These are phyloP conservation scores for Monosporozyma yasuniensis DNA, from an alignment of 805 yeast species.

Conservation along the genomic window DNA sequence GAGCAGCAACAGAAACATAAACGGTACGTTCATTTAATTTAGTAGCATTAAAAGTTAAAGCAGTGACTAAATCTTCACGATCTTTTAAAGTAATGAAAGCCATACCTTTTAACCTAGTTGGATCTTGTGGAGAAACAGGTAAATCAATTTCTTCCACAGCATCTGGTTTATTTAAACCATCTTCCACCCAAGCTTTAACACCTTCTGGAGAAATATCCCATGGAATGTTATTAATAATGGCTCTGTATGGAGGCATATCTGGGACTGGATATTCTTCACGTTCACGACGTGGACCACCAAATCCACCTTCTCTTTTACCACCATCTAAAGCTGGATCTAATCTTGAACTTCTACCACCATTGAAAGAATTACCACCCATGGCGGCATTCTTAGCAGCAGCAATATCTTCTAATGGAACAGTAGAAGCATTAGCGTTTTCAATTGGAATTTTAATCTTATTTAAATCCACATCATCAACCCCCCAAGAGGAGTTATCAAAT, in stretches of 20 bases:
- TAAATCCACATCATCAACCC: conserved; percentile 74
- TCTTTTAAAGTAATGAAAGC: conserved; percentile 81
- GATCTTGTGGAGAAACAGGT: conserved; percentile 55
- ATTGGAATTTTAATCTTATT: conserved; percentile 49
- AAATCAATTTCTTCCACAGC: conserved; percentile 57
- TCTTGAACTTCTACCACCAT: conserved; percentile 20
- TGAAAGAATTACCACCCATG: conserved; percentile 11
- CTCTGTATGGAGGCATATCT: conserved; percentile 83
- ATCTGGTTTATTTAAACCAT: conserved; percentile 41
- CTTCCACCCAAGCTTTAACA: conserved; percentile 52
- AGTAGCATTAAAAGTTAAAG: conserved; percentile 62
- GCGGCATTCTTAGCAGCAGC: conserved; percentile 14
- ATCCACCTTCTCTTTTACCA: conserved; percentile 8
- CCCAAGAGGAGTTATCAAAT: conserved; percentile 67
- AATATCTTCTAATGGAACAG: conserved; percentile 25
- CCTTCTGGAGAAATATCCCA: conserved; percentile 67
- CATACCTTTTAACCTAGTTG: conserved; percentile 71
- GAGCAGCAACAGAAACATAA: conserved; percentile 76
- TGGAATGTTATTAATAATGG: conserved; percentile 80
- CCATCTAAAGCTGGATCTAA: conserved; percentile 35
- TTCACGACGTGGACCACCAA: conserved; percentile 15
- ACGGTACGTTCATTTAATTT: conserved; percentile 63
- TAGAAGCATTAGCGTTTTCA: conserved; percentile 21
- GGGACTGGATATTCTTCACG: conserved; percentile 80
- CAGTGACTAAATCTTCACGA: conserved; percentile 64